Conservation (phyloP, 2,329 filamentous ascomycete genomes). For the Sarocladium oryzae region DNA sequence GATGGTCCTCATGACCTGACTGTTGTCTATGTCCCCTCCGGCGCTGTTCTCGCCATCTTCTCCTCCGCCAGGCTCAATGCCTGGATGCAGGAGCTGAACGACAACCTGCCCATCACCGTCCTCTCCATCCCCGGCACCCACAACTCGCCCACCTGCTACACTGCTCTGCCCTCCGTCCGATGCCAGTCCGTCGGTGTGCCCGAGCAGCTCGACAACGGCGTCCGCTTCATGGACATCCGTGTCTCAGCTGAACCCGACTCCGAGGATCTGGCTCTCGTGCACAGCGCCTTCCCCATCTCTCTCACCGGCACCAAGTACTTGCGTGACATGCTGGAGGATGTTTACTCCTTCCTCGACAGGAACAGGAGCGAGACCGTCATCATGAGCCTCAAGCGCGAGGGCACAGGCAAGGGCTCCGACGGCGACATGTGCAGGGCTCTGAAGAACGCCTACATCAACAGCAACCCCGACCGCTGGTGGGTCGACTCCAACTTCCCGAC, state of each 20-base stretch:
- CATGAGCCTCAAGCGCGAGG: constrained; percentile 86
- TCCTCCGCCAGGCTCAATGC: constrained; percentile 61
- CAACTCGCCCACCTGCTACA: constrained; percentile 82
- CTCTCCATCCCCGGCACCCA: constrained; percentile 93
- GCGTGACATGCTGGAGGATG: constrained; percentile 60
- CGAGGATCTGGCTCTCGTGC: constrained; percentile 73
- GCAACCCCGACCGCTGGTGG: constrained; percentile 62
- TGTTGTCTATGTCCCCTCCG: constrained; percentile 54
- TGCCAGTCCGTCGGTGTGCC: constrained; percentile 77
- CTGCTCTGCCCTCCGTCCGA: constrained; percentile 83
- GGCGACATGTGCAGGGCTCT: constrained; percentile 70
- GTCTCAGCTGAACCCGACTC: constrained; percentile 49
- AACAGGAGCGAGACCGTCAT: constrained; percentile 80
- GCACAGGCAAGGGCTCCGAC: constrained; percentile 73
- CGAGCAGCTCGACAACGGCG: constrained; percentile 79
- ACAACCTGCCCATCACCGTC: constrained; percentile 66
- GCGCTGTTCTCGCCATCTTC: constrained; percentile 56
- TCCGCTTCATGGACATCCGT: constrained; percentile 90
- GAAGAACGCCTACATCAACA: constrained; percentile 61
- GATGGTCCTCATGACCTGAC: constrained; percentile 52
- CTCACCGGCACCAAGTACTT: constrained; percentile 78
- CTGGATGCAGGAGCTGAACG: constrained; percentile 77
- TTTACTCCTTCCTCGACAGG: constrained; percentile 68
- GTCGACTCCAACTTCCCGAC: constrained; percentile 69
- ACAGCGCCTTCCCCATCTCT: constrained; percentile 82